These are phyloP conservation scores for Rubroboletus satanas DNA, from an alignment of 768 basidiomycete genomes.

Conservation along the genomic window DNA sequence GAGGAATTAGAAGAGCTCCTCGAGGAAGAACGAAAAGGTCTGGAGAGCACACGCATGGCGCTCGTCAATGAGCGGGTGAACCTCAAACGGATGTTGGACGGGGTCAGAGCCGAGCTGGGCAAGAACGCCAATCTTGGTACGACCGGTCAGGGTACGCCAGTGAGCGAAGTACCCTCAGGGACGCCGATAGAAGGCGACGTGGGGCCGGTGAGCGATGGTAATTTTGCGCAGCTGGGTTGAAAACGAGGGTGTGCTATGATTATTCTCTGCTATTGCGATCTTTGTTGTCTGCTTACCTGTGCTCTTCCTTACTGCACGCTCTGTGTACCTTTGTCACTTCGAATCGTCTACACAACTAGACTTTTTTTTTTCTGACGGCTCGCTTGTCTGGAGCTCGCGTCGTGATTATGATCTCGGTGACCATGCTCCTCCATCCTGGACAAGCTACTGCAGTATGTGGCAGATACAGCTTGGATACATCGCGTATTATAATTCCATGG, in stretches of 20 bases:
- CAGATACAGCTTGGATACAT: neutral
- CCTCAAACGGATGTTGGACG: constrained; percentile 68
- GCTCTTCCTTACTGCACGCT: neutral
- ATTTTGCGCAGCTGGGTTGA: constrained; percentile 48
- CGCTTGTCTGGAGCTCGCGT: neutral
- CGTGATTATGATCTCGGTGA: neutral
- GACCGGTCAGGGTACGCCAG: constrained; percentile 57
- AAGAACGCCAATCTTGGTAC: constrained; percentile 51
- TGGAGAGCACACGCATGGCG: constrained; percentile 79
- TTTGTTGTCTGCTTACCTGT: constrained; percentile 17
- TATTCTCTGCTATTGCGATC: constrained; percentile 26
- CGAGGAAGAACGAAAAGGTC: constrained; percentile 80
- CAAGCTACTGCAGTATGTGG: neutral
- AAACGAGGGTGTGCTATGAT: constrained; percentile 11
- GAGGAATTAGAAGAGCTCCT: constrained; percentile 90
- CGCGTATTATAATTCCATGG: constrained; percentile 2
- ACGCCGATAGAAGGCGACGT: constrained; percentile 46
- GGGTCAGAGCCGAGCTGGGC: constrained; percentile 59
- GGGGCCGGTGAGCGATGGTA: constrained; percentile 56
- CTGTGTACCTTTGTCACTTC: constrained; percentile 2
- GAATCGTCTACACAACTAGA: constrained; percentile 7
- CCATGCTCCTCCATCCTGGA: neutral
- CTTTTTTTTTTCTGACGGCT: neutral
- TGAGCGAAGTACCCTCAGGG: constrained; percentile 48
- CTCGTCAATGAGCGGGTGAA: constrained; percentile 76